Percentiles rank a stretch among this genome's conserved stretches.
Conservation (phyloP, 2,329 filamentous ascomycete genomes). For the Colletotrichum liaoningense region DNA sequence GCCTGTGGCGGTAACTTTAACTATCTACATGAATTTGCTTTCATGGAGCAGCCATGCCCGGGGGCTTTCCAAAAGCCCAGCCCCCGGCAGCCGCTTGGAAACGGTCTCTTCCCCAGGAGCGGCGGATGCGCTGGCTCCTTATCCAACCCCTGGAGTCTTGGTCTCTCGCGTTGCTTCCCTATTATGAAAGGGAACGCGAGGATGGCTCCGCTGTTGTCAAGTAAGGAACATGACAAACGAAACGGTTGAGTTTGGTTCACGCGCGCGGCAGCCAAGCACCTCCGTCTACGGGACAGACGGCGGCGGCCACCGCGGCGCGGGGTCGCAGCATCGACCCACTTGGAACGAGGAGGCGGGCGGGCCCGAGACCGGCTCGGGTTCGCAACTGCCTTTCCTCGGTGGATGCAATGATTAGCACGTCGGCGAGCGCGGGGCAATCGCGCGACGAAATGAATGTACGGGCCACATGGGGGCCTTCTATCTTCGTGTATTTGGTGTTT, state of each 20-base stretch:
- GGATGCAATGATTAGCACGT: conserved; percentile 34
- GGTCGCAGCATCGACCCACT: conserved; percentile 67
- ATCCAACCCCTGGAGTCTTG: conserved; percentile 35
- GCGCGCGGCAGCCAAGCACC: conserved; percentile 10
- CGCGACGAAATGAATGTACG: conserved; percentile 47
- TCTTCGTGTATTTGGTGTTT: conserved; percentile 22
- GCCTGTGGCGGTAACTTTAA: conserved; percentile 34
- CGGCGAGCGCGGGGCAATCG: conserved; percentile 25
- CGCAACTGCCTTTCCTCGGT: conserved; percentile 40
- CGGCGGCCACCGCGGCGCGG: conserved; percentile 46
- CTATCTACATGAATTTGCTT: conserved; percentile 38
- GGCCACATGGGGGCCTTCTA: conserved; percentile 38
- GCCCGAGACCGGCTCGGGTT: conserved; percentile 59
- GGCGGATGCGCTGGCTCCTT: background rate
- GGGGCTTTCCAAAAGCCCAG: conserved; percentile 42
- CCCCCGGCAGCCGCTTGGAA: conserved; percentile 40
- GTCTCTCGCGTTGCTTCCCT: conserved; percentile 22
- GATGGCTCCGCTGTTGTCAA: conserved; percentile 32
- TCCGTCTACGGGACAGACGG: no score
- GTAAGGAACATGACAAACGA: conserved; percentile 34
- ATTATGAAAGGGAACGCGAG: conserved; percentile 1
- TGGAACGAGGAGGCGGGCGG: conserved; percentile 38
- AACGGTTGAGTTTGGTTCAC: conserved; percentile 25
- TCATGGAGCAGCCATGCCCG: conserved; percentile 44
- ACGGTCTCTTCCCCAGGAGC: conserved; percentile 27